These are phyloP conservation scores for Juncus inflexus DNA, from an alignment of 176 grass and related monocot genomes.

Conservation along the genomic window DNA sequence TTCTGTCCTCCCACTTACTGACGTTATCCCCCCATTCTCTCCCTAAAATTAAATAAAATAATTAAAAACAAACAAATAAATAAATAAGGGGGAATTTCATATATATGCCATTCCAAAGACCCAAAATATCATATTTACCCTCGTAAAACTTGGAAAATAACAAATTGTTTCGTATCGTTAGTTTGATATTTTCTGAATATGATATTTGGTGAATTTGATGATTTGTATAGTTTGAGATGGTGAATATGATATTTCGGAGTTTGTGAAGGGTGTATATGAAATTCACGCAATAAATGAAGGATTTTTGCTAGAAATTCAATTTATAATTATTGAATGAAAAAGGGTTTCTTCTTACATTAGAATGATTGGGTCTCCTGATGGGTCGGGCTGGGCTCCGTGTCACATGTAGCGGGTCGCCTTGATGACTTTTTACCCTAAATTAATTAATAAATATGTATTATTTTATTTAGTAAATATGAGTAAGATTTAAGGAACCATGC, in stretches of 20 bases:
- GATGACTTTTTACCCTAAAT: slow-evolving; percentile 76
- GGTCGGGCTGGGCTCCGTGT: slow-evolving; percentile 56
- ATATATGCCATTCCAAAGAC: background rate
- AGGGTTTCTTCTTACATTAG: slow-evolving; percentile 49
- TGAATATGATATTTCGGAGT: too few relatives aligned
- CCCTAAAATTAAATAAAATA: slow-evolving; percentile 42
- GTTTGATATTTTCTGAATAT: too few relatives aligned
- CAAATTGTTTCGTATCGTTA: too few relatives aligned
- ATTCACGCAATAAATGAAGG: background rate
- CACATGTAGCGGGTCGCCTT: slow-evolving; percentile 62
- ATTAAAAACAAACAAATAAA: slow-evolving; percentile 21
- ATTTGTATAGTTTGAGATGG: too few relatives aligned
- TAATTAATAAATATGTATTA: background rate
- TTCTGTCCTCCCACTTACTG: slow-evolving; percentile 62
- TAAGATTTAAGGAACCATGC: slow-evolving; percentile 20
- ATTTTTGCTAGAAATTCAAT: background rate
- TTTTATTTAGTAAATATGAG: background rate
- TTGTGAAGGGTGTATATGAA: background rate
- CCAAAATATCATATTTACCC: too few relatives aligned
- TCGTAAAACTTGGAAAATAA: too few relatives aligned
- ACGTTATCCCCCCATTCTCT: slow-evolving; percentile 53
- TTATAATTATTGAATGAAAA: slow-evolving; percentile 17
- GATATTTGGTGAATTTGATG: too few relatives aligned
- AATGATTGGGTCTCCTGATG: slow-evolving; percentile 43
- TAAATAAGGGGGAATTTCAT: background rate